Evolutionary conservation across 1,284 basidiomycete genomes (phyloP), one percentile per base, ranked within the genome.

Genomic region (Microbotryum saponariae): DNA sequence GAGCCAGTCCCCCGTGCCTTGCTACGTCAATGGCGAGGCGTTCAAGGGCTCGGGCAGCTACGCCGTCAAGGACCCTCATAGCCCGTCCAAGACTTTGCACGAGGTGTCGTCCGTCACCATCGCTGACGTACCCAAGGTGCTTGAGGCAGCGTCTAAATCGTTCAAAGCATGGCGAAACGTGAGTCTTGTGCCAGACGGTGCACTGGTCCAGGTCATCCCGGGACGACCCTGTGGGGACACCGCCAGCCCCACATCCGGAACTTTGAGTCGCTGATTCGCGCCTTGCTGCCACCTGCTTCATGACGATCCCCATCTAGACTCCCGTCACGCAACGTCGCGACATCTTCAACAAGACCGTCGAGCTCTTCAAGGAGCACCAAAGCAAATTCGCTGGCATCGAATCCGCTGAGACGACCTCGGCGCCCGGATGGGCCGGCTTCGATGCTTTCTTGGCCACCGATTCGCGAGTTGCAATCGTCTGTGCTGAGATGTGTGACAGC

Each of bases 11-110:
- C 55, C 61, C 33, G 51, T 75, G 4, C 74, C 74, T 9, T 71
- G 70, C 60, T 66, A 72, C 56, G 53, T 76, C 60, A 63, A 70
- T 61, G 73, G 72, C 54, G 51, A 70, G 45, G 58, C 70, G 14
- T 70, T 62, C 47, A 59, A 56, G 18, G 69, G 67, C 7, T 33
- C 54, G 4, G 57, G 61, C n/a, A 70, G 68, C 3, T 76, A 70
- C 58, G 29, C 68, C 3, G 70, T 75, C 56, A 33, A 55, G 20
- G 70, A 71, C 54, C 67, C 71, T 29, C 69, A 72, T 62, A 52
- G 60, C 46, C 45, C 69, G 8, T 53, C 51, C 10, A 54, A 56
- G 49, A 58, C 54, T 6, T 31, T 71, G n/a, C 68, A 69, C 61
- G 50, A 53, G 4, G 67, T 69, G 37, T 62, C 65, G 47, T 64